Evolutionary conservation across 2,329 filamentous ascomycete genomes (phyloP).

Genomic region (Thelonectria olida): DNA sequence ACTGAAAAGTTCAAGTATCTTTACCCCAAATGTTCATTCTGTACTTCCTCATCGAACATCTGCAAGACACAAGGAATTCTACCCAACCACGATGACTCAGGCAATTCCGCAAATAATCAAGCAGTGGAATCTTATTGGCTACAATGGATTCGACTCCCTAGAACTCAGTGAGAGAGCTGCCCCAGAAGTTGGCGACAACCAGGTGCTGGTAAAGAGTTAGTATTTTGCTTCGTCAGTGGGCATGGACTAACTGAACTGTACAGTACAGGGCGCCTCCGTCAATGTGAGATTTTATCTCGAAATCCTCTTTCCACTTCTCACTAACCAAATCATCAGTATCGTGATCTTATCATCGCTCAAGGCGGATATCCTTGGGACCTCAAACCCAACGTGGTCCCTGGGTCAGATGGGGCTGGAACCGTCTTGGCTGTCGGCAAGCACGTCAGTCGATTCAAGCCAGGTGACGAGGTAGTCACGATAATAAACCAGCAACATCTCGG

Average conservation of each 20-base stretch:
- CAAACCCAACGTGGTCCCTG: conserved; percentile 56
- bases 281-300: conserved; percentile 50
- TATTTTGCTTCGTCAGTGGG: too few relatives aligned
- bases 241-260: too few relatives aligned
- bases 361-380: conserved; percentile 59
- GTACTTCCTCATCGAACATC: too few relatives aligned
- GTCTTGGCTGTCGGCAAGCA: conserved; percentile 60
- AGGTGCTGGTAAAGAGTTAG: conserved; percentile 73
- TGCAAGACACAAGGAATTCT: too few relatives aligned
- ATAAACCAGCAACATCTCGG: conserved; percentile 66
- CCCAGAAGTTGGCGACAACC: conserved; percentile 71
- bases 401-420: conserved; percentile 63
- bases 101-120: conserved; percentile 54
- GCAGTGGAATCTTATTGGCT: conserved; percentile 62
- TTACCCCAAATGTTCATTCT: too few relatives aligned
- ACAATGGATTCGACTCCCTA: conserved; percentile 66
- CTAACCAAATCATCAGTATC: conserved; percentile 47
- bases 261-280: conserved; percentile 60
- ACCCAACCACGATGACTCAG: conserved; percentile 34
- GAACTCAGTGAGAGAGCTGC: conserved; percentile 63
- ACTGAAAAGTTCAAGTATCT: too few relatives aligned
- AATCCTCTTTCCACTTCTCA: neutral
- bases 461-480: conserved; percentile 66
- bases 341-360: conserved; percentile 60
- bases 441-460: conserved; percentile 58